These are phyloP conservation scores for Lentinula novae-zelandiae DNA, from an alignment of 1,284 basidiomycete genomes.

Conservation along the genomic window DNA sequence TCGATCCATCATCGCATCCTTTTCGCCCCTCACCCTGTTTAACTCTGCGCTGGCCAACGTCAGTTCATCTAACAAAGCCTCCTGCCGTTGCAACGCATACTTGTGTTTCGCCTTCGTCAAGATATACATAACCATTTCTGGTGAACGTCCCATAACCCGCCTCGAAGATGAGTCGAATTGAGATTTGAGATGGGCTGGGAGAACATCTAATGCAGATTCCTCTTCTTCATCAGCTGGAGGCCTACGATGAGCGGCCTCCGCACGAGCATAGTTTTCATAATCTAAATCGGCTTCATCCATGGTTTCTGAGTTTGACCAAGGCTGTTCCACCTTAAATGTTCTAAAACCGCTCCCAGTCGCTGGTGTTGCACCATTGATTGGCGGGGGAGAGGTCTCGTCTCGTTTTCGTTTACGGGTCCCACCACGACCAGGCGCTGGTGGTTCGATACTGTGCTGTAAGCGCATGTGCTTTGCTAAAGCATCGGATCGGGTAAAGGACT, in stretches of 20 bases:
- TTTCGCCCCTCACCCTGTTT: constrained; percentile 44
- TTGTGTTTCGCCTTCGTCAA: constrained; percentile 72
- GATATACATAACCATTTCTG: constrained; percentile 66
- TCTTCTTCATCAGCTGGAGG: constrained; percentile 27
- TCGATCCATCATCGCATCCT: constrained; percentile 53
- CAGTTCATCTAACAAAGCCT: constrained; percentile 59
- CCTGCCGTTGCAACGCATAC: constrained; percentile 60
- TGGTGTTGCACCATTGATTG: constrained; percentile 11
- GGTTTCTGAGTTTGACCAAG: neutral
- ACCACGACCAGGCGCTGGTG: constrained; percentile 68
- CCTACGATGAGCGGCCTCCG: neutral
- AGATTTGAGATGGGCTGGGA: constrained; percentile 48
- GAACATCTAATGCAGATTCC: constrained; percentile 33
- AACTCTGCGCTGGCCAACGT: constrained; percentile 50
- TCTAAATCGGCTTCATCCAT: constrained; percentile 13
- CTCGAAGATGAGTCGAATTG: constrained; percentile 52
- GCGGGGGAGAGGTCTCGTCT: constrained; percentile 16
- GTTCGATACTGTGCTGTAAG: constrained; percentile 76
- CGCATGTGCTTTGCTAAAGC: constrained; percentile 90
- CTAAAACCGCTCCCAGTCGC: constrained; percentile 2
- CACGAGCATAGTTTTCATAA: constrained; percentile 13
- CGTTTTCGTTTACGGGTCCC: constrained; percentile 67
- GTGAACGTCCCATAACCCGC: constrained; percentile 56
- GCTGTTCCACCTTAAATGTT: constrained; percentile 9
- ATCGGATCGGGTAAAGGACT: constrained; percentile 89